Percentiles rank a stretch among this genome's conserved stretches.
Evolutionary conservation across 108 stramenopile genomes (phyloP).

Genomic region (Nannochloropsis oceanica): DNA sequence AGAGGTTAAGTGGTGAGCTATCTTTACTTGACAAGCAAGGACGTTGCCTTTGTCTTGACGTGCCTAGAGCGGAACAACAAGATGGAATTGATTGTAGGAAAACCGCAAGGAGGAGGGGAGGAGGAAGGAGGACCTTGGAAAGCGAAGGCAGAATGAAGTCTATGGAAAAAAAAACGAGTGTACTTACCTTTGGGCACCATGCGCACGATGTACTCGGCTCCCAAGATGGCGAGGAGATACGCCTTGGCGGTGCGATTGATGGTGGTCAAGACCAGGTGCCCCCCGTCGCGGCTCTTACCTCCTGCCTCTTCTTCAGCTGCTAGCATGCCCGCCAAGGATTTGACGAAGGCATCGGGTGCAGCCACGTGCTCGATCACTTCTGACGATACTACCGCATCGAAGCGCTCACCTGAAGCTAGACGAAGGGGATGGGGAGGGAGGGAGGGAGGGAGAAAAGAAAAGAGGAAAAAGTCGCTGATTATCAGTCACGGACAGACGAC

Average conservation of each 20-base stretch:
- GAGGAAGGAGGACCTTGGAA: background rate
- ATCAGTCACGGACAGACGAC: too few species aligned
- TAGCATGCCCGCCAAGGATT: conserved; percentile 37
- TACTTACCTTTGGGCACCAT: background rate
- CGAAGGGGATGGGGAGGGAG: background rate
- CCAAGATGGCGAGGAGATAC: conserved; percentile 53
- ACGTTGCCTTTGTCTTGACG: too few species aligned
- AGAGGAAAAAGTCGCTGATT: too few species aligned
- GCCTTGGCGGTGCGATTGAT: conserved; percentile 62
- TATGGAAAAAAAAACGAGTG: background rate
- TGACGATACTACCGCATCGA: background rate
- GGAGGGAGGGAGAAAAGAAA: background rate
- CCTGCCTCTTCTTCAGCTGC: conserved; percentile 18
- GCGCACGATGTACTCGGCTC: conserved; percentile 53
- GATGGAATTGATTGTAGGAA: too few species aligned
- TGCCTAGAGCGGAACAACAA: too few species aligned
- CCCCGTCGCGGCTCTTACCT: conserved; percentile 18
- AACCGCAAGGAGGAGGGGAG: background rate
- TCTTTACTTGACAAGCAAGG: background rate
- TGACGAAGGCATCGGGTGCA: background rate
- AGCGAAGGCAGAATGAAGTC: background rate
- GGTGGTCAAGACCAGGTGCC: conserved; percentile 63
- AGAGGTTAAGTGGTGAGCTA: background rate
- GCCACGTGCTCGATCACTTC: background rate
- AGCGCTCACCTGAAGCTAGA: background rate